Conservation (phyloP, 169 alveolate genomes). For the Plasmodium knowlesi region DNA sequence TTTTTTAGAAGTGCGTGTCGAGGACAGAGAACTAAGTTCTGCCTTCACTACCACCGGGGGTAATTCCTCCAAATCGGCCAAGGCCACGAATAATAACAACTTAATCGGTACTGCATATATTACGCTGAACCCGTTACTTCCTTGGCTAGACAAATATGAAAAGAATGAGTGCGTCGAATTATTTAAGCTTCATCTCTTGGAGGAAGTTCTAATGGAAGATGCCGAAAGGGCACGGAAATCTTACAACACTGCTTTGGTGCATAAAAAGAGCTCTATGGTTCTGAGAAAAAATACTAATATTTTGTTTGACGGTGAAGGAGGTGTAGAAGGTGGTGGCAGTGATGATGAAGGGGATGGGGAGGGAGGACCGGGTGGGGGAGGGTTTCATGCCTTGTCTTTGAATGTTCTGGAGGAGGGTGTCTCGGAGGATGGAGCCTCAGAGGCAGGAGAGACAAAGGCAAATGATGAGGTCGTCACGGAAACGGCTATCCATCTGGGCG, state of each 20-base stretch:
- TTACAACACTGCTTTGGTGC: conserved; percentile 37
- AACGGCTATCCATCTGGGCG: not conserved
- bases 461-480: conserved; percentile 4
- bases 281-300: conserved; percentile 40
- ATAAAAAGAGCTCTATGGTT: conserved; percentile 60
- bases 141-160: conserved; percentile 87
- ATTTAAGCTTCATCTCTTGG: conserved; percentile 83
- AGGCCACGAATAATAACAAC: conserved; percentile 52
- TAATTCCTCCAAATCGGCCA: conserved; percentile 9
- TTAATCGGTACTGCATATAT: conserved; percentile 86
- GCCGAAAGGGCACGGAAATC: conserved; percentile 80
- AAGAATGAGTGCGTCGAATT: conserved; percentile 80
- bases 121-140: conserved; percentile 85
- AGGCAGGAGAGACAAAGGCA: not conserved
- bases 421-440: not conserved
- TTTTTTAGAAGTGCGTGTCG: conserved; percentile 82
- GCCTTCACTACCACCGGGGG: conserved; percentile 10
- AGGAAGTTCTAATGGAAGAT: conserved; percentile 84
- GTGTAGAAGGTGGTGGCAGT: not conserved
- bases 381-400: conserved; percentile 10
- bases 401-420: conserved; percentile 11
- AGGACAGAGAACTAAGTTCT: conserved; percentile 56
- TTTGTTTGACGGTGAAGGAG: conserved; percentile 10
- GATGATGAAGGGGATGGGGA: conserved; percentile 16
- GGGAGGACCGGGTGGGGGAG: not conserved